These are phyloP conservation scores for Tranzscheliella williamsii DNA, from an alignment of 1,284 basidiomycete genomes.

Conservation along the genomic window DNA sequence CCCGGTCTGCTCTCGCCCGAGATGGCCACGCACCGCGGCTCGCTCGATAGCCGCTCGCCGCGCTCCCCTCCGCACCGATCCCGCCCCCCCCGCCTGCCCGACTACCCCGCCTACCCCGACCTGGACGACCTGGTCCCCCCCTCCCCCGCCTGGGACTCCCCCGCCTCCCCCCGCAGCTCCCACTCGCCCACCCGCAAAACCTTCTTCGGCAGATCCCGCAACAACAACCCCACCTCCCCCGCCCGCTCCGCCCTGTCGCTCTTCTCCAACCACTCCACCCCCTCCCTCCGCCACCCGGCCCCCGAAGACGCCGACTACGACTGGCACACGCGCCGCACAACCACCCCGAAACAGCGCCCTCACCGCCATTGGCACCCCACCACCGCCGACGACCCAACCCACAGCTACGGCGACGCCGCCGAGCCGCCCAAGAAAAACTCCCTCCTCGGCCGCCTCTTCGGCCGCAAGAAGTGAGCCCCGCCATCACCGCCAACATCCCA, in stretches of 20 bases:
- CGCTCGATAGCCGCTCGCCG: too few species aligned
- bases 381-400: slow-evolving; percentile 12
- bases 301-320: slow-evolving; percentile 34
- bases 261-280: slow-evolving; percentile 20
- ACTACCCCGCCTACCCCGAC: slow-evolving; percentile 26
- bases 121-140: slow-evolving; percentile 34
- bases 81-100: too few species aligned
- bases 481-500: too few species aligned
- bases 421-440: slow-evolving; percentile 7
- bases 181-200: not conserved
- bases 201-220: too few species aligned
- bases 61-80: too few species aligned
- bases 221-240: too few species aligned
- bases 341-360: slow-evolving; percentile 1
- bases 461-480: not conserved
- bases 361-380: slow-evolving; percentile 24
- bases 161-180: not conserved
- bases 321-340: slow-evolving; percentile 7
- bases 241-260: not conserved
- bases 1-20: not conserved
- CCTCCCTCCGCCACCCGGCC: slow-evolving; percentile 15
- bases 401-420: slow-evolving; percentile 3
- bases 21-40: not conserved
- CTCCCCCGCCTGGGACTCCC: slow-evolving; percentile 6
- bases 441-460: slow-evolving; percentile 28